Conservation (phyloP, 164 flowering plant genomes). For the Chimonanthus praecox region DNA sequence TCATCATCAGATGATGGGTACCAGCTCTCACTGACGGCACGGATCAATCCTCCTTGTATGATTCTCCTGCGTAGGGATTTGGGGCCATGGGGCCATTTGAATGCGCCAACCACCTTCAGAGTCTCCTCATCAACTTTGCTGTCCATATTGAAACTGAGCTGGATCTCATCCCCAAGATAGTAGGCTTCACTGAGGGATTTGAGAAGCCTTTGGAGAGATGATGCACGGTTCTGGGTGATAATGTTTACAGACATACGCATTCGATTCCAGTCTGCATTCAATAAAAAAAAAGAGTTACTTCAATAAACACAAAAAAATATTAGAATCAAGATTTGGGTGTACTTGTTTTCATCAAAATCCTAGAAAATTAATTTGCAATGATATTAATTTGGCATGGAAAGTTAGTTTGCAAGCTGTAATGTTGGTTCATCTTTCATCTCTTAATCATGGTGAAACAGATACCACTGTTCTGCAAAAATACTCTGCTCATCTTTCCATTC, state of each 20-base stretch:
- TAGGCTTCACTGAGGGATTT: slow-evolving; percentile 68
- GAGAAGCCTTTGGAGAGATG: slow-evolving; percentile 72
- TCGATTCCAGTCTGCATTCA: slow-evolving; percentile 79
- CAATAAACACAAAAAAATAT: too few relatives aligned
- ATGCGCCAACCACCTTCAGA: slow-evolving; percentile 48
- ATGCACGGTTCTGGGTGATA: slow-evolving; percentile 80
- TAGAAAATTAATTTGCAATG: background rate
- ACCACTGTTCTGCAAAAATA: background rate
- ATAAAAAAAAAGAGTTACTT: too few relatives aligned
- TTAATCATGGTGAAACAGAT: background rate
- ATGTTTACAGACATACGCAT: slow-evolving; percentile 84
- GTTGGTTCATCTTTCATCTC: too few relatives aligned
- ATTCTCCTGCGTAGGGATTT: slow-evolving; percentile 76
- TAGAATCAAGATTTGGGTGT: too few relatives aligned
- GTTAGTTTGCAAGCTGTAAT: background rate
- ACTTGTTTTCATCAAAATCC: too few relatives aligned
- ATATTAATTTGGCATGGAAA: background rate
- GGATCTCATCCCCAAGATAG: slow-evolving; percentile 75
- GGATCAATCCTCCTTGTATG: slow-evolving; percentile 93
- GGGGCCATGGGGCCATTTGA: slow-evolving; percentile 91
- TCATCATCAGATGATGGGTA: slow-evolving; percentile 90
- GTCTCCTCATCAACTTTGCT: slow-evolving; percentile 85
- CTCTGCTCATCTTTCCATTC: background rate
- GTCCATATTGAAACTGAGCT: slow-evolving; percentile 94
- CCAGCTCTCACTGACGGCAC: slow-evolving; percentile 99